Percentiles rank a stretch among this genome's conserved stretches.
Evolutionary conservation across 2,329 filamentous ascomycete genomes (phyloP).

Genomic region (Remersonia thermophila): DNA sequence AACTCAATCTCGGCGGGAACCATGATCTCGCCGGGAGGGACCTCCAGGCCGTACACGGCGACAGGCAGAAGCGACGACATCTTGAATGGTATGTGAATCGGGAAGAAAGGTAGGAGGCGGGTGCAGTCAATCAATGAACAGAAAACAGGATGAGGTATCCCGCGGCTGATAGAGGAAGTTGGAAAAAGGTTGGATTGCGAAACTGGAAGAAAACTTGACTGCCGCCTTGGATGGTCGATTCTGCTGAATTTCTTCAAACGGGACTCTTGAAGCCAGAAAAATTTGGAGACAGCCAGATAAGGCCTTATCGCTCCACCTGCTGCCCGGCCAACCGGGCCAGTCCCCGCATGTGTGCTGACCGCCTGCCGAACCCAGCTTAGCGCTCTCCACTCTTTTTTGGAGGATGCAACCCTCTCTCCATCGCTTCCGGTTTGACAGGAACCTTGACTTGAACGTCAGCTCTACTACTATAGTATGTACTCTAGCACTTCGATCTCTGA

Average conservation of each 20-base stretch:
- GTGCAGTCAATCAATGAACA: neutral
- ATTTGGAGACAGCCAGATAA: constrained; percentile 9
- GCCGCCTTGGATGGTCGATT: constrained; percentile 2
- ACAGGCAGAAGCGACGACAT: constrained; percentile 51
- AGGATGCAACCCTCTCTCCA: no score
- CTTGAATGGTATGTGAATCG: constrained; percentile 16
- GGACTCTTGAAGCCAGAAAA: constrained; percentile 10
- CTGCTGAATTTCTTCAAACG: constrained; percentile 12
- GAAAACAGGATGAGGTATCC: neutral
- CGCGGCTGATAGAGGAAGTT: neutral
- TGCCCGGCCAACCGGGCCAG: constrained; percentile 12
- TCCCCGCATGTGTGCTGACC: neutral
- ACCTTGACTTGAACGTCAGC: no score
- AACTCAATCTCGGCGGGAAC: constrained; percentile 69
- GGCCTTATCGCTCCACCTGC: constrained; percentile 11
- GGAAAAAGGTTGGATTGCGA: neutral
- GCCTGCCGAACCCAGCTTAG: constrained; percentile 4
- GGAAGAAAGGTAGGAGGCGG: neutral
- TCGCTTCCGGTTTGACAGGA: no score
- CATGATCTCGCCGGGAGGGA: constrained; percentile 72
- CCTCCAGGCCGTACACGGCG: constrained; percentile 83
- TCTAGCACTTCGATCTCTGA: no score
- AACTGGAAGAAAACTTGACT: constrained; percentile 1
- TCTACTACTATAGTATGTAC: no score
- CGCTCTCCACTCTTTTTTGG: no score